These are phyloP conservation scores for Naegleria fowleri DNA, from an alignment of 208 protist species.

Conservation along the genomic window DNA sequence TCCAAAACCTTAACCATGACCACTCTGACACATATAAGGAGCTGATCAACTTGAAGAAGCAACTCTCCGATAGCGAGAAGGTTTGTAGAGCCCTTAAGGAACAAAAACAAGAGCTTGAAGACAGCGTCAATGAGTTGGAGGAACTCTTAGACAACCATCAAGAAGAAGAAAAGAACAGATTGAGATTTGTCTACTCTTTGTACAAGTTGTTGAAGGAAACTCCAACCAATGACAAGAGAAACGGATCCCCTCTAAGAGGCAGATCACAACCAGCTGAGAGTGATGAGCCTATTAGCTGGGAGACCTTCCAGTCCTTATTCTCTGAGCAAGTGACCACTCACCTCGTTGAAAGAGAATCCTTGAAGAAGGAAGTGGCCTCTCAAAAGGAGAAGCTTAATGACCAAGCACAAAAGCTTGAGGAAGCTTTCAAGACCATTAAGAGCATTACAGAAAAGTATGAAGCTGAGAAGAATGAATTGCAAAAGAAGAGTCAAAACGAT, in stretches of 20 bases:
- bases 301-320: conserved; percentile 1
- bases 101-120: neutral
- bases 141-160: neutral
- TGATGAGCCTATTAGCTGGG: conserved; percentile 1
- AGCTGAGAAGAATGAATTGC: neutral
- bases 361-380: neutral
- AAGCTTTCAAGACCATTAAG: neutral
- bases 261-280: neutral
- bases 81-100: neutral
- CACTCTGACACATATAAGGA: neutral
- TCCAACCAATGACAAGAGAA: neutral
- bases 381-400: neutral
- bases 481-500: neutral
- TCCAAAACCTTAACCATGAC: neutral
- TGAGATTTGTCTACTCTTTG: neutral
- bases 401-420: too few species aligned
- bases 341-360: conserved; percentile 1
- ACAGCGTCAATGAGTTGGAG: neutral
- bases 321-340: neutral
- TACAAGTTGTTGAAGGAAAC: neutral
- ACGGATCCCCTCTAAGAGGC: neutral
- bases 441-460: neutral
- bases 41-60: neutral
- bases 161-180: neutral
- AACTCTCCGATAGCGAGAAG: neutral